Evolutionary conservation across 2,329 filamentous ascomycete species (phyloP), one percentile per base, ranked within the genome.

Genomic region (Sporothrix variecibatus): DNA sequence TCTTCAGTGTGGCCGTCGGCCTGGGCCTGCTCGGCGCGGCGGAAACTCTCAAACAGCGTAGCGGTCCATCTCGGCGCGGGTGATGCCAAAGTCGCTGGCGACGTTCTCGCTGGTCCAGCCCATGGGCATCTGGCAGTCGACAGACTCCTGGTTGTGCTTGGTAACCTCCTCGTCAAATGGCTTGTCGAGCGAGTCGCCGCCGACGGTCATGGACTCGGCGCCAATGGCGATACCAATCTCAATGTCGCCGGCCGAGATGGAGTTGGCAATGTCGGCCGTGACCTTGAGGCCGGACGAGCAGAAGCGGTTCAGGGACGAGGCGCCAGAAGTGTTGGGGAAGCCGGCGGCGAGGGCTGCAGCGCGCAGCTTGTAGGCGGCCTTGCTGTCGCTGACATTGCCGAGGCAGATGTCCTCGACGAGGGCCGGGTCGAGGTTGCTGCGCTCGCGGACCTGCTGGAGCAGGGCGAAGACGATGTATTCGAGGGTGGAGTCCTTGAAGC

Each of bases 71-170:
- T 85, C 84, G 81, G 95, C 91, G 75, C 96, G 90, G 1, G 89
- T 85, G 81, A 99, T 91, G 81, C 92, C 89, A 83, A 98, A 98
- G 84, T 98, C 96, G 68, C 90, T 90, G 79, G 92, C 94, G 38
- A 99, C 94, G 81, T 98, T 98, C 86, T 99, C 96, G 75, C 92
- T 95, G 2, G 96, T 99, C 89, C 97, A 97, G 28, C 96, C 96
- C 96, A 99, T 99, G 78, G 95, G 93, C 87, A 94, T 90, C 90
- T 95, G 90, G 87, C 94, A 96, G 85, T 98, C 95, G 65, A 83
- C 83, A 0, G 94, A 89, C 81, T 98, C 94, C 81, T 94, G 92
- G 84, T 88, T 92, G 80, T 87, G 85, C 78, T 85, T 82, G 65
- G 93, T 85, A 75, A 98, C 90, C 76, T 92, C 90, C 77, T 92